Evolutionary conservation across 2,329 filamentous ascomycete genomes (phyloP), one percentile per base, ranked within the genome.

Genomic region (Microdochium nivale): DNA sequence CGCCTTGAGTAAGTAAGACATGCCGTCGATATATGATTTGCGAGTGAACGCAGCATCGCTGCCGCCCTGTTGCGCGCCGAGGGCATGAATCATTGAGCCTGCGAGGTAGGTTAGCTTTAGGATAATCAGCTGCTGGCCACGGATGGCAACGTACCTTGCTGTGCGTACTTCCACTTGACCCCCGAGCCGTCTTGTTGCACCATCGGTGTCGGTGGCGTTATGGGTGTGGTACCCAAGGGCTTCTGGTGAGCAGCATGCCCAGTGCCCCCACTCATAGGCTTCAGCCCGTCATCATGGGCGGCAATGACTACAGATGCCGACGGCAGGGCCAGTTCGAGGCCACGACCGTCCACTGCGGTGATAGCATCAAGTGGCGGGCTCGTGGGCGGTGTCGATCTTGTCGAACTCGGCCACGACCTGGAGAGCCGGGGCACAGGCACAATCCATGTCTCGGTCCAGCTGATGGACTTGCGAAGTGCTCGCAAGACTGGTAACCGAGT

Each of bases 1-100:
- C 8, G 78, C 83, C 54, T 76, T 76, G n/a, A 87, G 71, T 24
- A 87, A 70, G 62, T 86, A 86, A 2, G 78, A 76, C 3, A 85
- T 66, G 53, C 80, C 77, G 58, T 86, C 80, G 48, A 87, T 67
- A 63, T 86, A 87, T 10, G 84, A 73, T 55, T 81, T 79, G 25
- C 84, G 75, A 49, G 79, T 77, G 57, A 81, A 75, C n/a, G 64
- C 60, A 2, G 67, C 53, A 47, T 73, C 68, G 24, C 63, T 63
- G 32, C 67, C 65, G 43, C 78, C 52, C 23, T 64, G 54, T 62
- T 55, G 55, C 61, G 49, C 59, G 35, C 55, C 53, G 16, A 58
- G 57, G 25, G 32, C 21, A 48, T 40, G 13, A 48, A 30, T 13
- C 25, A 48, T 27, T 9, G 25, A 14, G n/a, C 27, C n/a, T 23